Evolutionary conservation across 768 basidiomycete species (phyloP).

Genomic region (Mycena sanguinolenta): DNA sequence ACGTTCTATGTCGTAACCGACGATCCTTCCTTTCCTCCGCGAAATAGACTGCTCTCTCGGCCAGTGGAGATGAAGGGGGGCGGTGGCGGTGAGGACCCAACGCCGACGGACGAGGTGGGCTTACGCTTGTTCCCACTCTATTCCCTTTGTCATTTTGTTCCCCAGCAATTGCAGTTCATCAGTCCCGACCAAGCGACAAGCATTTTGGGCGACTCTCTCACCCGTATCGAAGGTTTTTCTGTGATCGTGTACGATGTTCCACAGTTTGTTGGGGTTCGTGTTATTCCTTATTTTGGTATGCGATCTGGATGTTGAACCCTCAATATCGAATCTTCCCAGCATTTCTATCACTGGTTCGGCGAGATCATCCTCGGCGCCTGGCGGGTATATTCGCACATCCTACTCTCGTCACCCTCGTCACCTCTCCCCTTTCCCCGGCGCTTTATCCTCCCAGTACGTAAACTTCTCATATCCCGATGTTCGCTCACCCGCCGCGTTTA

Average conservation of each 20-base stretch:
- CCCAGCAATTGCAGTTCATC: conserved; percentile 49
- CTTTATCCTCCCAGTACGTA: conserved; percentile 53
- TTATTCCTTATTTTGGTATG: not conserved
- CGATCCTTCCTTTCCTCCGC: conserved; percentile 57
- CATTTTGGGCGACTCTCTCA: conserved; percentile 40
- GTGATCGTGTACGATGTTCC: conserved; percentile 47
- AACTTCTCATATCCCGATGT: not conserved
- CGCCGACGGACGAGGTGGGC: conserved; percentile 50
- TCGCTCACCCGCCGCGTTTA: not conserved
- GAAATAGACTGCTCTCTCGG: conserved; percentile 54
- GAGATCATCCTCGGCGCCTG: conserved; percentile 59
- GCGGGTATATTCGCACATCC: conserved; percentile 52
- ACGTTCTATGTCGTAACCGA: conserved; percentile 75
- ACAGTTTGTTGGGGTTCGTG: conserved; percentile 45
- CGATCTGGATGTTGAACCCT: not conserved
- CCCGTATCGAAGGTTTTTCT: conserved; percentile 41
- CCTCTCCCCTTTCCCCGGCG: conserved; percentile 42
- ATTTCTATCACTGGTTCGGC: conserved; percentile 64
- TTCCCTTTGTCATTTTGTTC: conserved; percentile 36
- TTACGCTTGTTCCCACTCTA: not conserved
- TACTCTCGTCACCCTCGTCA: not conserved
- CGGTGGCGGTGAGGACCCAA: conserved; percentile 41
- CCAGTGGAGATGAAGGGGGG: conserved; percentile 39
- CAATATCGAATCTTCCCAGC: conserved; percentile 43
- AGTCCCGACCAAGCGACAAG: conserved; percentile 35